Percentiles rank a stretch among this genome's conserved stretches.
Evolutionary conservation across 140 eudicot species (phyloP).

Genomic region (Bidens hawaiensis): DNA sequence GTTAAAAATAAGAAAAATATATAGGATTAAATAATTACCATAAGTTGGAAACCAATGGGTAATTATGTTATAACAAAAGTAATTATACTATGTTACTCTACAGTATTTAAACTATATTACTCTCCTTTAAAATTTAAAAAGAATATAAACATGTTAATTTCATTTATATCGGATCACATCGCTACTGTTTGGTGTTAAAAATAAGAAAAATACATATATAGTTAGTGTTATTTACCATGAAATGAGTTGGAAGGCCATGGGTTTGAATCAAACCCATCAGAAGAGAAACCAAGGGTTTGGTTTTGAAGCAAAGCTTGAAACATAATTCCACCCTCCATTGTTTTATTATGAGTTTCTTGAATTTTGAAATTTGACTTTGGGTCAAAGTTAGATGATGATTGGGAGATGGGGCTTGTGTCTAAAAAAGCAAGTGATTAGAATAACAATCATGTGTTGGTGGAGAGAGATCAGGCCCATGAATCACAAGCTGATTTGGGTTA

Average conservation of each 20-base stretch:
- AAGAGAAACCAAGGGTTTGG: conserved; percentile 44
- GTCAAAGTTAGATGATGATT: conserved; percentile 18
- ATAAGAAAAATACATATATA: neutral
- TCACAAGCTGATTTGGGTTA: conserved; percentile 31
- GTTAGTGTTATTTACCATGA: conserved; percentile 38
- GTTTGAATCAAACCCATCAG: conserved; percentile 51
- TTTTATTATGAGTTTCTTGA: conserved; percentile 3
- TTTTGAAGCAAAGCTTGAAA: conserved; percentile 45
- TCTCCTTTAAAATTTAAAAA: too few relatives aligned
- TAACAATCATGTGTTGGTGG: conserved; percentile 46
- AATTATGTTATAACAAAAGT: too few relatives aligned
- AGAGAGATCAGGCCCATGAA: conserved; percentile 52
- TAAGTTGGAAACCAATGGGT: too few relatives aligned
- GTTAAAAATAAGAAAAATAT: too few relatives aligned
- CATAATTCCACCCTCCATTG: conserved; percentile 50
- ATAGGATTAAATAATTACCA: too few relatives aligned
- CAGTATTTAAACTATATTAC: too few relatives aligned
- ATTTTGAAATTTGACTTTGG: neutral
- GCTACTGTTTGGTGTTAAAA: neutral
- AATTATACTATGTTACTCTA: too few relatives aligned
- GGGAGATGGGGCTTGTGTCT: conserved; percentile 49
- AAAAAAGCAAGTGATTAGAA: conserved; percentile 60
- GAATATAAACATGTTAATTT: too few relatives aligned
- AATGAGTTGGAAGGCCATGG: conserved; percentile 57
- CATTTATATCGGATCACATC: too few relatives aligned